Evolutionary conservation across 2,329 filamentous ascomycete genomes (phyloP).

Genomic region (Botryotinia calthae): DNA sequence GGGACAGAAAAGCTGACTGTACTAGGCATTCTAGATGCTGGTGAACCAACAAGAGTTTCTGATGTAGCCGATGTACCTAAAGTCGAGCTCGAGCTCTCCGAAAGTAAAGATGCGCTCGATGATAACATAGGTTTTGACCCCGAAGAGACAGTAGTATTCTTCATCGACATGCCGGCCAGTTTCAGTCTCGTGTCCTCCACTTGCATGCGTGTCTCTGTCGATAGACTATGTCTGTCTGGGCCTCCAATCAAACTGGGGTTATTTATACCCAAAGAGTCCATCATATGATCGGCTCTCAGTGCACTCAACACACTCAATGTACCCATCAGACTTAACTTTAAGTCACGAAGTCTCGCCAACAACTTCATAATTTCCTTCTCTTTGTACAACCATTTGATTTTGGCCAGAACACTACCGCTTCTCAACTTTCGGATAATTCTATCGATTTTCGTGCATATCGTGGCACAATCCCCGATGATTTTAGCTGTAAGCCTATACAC

Average conservation of each 20-base stretch:
- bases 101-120: neutral
- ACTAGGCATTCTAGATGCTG: neutral
- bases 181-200: constrained; percentile 21
- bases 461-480: constrained; percentile 29
- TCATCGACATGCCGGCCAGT: constrained; percentile 17
- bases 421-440: constrained; percentile 24
- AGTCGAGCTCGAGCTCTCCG: neutral
- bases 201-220: constrained; percentile 21
- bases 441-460: constrained; percentile 27
- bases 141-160: neutral
- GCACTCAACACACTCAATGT: constrained; percentile 24
- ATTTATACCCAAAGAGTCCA: constrained; percentile 24
- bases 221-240: neutral
- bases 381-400: constrained; percentile 28
- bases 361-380: constrained; percentile 29
- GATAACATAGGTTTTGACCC: neutral
- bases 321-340: constrained; percentile 27
- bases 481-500: constrained; percentile 26
- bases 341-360: constrained; percentile 25
- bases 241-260: constrained; percentile 24
- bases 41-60: neutral
- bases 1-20: neutral
- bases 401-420: constrained; percentile 21
- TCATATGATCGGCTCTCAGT: constrained; percentile 25
- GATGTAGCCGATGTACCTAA: neutral